Percentiles rank a stretch among this genome's conserved stretches.
Conservation (phyloP, 2,329 filamentous ascomycete species). For the Xylariaceae sp. region DNA sequence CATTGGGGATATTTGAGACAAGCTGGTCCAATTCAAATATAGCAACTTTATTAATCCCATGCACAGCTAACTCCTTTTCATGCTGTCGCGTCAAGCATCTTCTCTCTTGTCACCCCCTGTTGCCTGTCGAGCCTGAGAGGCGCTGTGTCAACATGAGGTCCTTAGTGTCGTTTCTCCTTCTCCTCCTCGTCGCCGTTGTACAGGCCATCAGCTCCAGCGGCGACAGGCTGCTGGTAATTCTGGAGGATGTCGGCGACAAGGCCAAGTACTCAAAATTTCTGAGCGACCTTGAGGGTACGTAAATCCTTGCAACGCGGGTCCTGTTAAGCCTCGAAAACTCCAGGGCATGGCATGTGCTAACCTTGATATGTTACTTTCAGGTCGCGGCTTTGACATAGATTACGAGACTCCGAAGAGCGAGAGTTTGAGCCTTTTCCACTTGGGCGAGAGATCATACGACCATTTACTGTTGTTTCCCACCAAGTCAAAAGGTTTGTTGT, state of each 20-base stretch:
- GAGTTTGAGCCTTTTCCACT: constrained; percentile 69
- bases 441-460: constrained; percentile 85
- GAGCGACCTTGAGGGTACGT: constrained; percentile 62
- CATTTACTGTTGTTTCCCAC: constrained; percentile 84
- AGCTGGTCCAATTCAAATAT: constrained; percentile 11
- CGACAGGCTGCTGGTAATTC: constrained; percentile 73
- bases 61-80: constrained; percentile 17
- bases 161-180: constrained; percentile 62
- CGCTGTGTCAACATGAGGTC: constrained; percentile 66
- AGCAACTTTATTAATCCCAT: constrained; percentile 21
- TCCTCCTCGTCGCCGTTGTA: constrained; percentile 61
- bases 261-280: constrained; percentile 77
- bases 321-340: background rate
- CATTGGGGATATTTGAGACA: constrained; percentile 17
- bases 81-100: constrained; percentile 14
- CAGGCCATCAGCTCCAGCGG: constrained; percentile 76
- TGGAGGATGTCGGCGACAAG: constrained; percentile 79
- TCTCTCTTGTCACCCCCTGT: constrained; percentile 10
- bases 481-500: constrained; percentile 74
- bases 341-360: constrained; percentile 6
- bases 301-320: constrained; percentile 7
- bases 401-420: constrained; percentile 82
- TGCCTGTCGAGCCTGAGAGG: constrained; percentile 15
- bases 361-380: constrained; percentile 45
- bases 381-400: constrained; percentile 72